Conservation (phyloP, 306 rosid species). For the Castanea mollissima region DNA sequence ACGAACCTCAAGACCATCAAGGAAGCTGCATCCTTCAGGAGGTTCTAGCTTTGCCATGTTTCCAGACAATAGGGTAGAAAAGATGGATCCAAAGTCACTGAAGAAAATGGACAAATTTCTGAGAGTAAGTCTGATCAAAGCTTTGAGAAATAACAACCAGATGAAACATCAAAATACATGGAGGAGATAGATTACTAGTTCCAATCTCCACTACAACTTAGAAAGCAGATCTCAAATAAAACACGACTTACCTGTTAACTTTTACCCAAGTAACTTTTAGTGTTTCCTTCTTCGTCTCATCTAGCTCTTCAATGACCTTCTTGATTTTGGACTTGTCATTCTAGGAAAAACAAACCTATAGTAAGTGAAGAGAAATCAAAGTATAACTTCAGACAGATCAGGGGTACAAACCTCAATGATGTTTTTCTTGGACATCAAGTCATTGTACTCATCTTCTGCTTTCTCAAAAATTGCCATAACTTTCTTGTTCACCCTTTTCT, state of each 20-base stretch:
- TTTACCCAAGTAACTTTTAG: constrained; percentile 88
- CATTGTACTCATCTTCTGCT: constrained; percentile 99
- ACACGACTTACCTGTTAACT: constrained; percentile 65
- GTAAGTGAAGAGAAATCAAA: constrained; percentile 31
- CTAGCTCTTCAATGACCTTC: constrained; percentile 96
- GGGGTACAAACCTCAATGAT: constrained; percentile 77
- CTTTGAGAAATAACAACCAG: not conserved
- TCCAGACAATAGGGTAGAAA: constrained; percentile 90
- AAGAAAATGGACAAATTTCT: constrained; percentile 14
- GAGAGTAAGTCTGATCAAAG: constrained; percentile 6
- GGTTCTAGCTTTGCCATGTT: constrained; percentile 94
- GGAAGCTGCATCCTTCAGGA: constrained; percentile 89
- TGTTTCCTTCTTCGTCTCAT: constrained; percentile 97
- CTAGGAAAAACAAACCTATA: constrained; percentile 38
- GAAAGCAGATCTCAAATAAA: not conserved
- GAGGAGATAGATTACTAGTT: not conserved
- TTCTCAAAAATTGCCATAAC: constrained; percentile 99
- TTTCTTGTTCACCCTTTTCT: constrained; percentile 98
- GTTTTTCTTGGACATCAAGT: constrained; percentile 87
- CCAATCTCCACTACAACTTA: not conserved
- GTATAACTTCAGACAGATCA: constrained; percentile 15
- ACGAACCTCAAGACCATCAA: constrained; percentile 96
- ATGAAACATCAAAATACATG: constrained; percentile 17
- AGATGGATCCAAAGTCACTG: constrained; percentile 97
- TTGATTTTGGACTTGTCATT: constrained; percentile 94